A percentile compares a stretch with the other conserved stretches of the same genome.
phyloP scores from a whole-genome alignment of 2,329 filamentous ascomycete species.

The Berkeleyomyces rouxiae region DNA sequence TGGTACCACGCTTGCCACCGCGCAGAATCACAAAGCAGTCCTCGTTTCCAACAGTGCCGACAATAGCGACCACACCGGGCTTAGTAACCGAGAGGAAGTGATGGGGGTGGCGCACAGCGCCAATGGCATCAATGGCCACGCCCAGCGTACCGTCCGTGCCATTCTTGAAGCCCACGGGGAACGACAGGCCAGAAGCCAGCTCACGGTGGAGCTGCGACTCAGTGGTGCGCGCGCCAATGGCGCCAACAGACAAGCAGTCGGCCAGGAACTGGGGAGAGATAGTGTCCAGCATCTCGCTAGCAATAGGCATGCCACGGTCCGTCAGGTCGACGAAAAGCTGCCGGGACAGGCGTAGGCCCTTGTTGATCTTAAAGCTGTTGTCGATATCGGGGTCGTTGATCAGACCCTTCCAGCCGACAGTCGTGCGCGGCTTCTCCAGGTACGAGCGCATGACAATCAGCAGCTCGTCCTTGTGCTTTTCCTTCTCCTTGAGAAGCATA shows the following conservation, averaged over 20 bases:
- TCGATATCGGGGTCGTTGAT: constrained; percentile 99
- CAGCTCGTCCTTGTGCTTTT: constrained; percentile 78
- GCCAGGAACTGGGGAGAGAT: constrained; percentile 95
- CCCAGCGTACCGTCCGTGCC: constrained; percentile 82
- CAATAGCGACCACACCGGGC: constrained; percentile 85
- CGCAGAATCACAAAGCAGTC: constrained; percentile 95
- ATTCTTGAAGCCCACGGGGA: constrained; percentile 99
- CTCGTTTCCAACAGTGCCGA: constrained; percentile 84
- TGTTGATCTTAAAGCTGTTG: constrained; percentile 98
- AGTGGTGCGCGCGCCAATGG: constrained; percentile 88
- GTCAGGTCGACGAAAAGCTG: constrained; percentile 91
- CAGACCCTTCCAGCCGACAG: constrained; percentile 95
- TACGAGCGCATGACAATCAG: constrained; percentile 96
- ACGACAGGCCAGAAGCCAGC: constrained; percentile 80
- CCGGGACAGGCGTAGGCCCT: constrained; percentile 71
- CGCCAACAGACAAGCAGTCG: constrained; percentile 79
- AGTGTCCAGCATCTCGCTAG: constrained; percentile 94
- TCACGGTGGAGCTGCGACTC: constrained; percentile 93
- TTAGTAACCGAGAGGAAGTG: constrained; percentile 97
- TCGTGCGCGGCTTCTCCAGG: constrained; percentile 95
- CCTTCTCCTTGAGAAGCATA: constrained; percentile 60
- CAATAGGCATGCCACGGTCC: constrained; percentile 82
- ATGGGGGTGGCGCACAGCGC: constrained; percentile 78
- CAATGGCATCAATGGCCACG: constrained; percentile 90
- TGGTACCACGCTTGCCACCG: constrained; percentile 83